Percentiles rank a stretch among this genome's conserved stretches.
Evolutionary conservation across 1,139 yeast genomes (phyloP).

Genomic region (Diutina catenulata): DNA sequence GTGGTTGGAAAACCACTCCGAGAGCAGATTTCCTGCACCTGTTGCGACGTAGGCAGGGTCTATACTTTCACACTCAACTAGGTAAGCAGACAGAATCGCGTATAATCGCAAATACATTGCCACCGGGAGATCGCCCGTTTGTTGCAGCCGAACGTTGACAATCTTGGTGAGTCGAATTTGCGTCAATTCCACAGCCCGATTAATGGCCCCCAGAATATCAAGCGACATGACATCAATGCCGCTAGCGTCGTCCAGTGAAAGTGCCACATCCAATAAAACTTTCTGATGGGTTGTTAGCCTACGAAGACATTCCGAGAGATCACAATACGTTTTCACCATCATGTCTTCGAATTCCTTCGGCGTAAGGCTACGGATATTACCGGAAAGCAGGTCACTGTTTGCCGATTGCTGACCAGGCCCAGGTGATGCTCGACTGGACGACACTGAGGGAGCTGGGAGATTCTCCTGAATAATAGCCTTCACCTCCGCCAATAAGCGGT

Average conservation of each 20-base stretch:
- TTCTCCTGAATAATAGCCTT: slow-evolving; percentile 51
- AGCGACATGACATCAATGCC: slow-evolving; percentile 43
- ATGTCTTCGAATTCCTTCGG: slow-evolving; percentile 66
- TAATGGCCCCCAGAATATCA: slow-evolving; percentile 51
- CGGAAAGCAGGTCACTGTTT: slow-evolving; percentile 32
- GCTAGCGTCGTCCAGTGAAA: slow-evolving; percentile 32
- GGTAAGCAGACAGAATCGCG: slow-evolving; percentile 54
- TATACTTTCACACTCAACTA: slow-evolving; percentile 75
- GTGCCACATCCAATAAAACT: slow-evolving; percentile 58
- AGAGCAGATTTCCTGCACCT: slow-evolving; percentile 37
- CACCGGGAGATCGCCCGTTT: slow-evolving; percentile 44
- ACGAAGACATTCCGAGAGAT: slow-evolving; percentile 61
- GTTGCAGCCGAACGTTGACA: slow-evolving; percentile 65
- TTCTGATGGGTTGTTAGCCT: slow-evolving; percentile 74
- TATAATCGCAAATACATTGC: slow-evolving; percentile 55
- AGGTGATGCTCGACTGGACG: slow-evolving; percentile 1
- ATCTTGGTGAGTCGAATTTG: slow-evolving; percentile 74
- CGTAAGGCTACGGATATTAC: slow-evolving; percentile 49
- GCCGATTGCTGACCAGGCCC: neutral
- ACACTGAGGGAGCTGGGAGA: slow-evolving; percentile 7
- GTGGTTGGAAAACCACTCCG: slow-evolving; percentile 59
- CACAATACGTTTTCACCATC: slow-evolving; percentile 50
- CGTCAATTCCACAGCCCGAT: slow-evolving; percentile 57
- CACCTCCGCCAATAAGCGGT: slow-evolving; percentile 52
- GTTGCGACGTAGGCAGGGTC: slow-evolving; percentile 61